Evolutionary conservation across 1,139 yeast species (phyloP).

Genomic region (Sugiyamaella pinicola): DNA sequence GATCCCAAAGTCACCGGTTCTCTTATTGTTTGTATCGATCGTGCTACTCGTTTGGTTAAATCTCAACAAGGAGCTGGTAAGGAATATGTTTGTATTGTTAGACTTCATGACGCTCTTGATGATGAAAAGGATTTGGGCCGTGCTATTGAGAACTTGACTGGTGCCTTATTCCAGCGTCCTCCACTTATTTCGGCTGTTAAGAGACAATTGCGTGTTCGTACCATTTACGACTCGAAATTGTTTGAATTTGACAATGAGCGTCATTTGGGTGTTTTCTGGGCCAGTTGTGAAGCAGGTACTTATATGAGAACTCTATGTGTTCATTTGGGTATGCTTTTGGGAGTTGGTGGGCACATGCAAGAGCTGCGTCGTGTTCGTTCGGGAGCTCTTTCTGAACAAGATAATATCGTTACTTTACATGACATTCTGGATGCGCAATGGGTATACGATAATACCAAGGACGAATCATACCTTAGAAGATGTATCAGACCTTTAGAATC

Average conservation of each 20-base stretch:
- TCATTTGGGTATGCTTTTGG: conserved; percentile 95
- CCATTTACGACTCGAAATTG: conserved; percentile 93
- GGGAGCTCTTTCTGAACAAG: conserved; percentile 90
- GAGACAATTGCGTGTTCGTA: conserved; percentile 97
- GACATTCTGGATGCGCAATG: conserved; percentile 98
- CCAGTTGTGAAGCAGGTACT: conserved; percentile 99
- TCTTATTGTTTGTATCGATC: conserved; percentile 94
- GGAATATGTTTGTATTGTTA: conserved; percentile 96
- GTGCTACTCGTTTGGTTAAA: conserved; percentile 97
- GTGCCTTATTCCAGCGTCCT: conserved; percentile 98
- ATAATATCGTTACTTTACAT: conserved; percentile 91
- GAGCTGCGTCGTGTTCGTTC: conserved; percentile 98
- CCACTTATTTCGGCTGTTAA: conserved; percentile 98
- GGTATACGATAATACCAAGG: conserved; percentile 95
- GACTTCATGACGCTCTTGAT: conserved; percentile 89
- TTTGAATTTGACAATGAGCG: conserved; percentile 96
- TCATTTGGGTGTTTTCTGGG: conserved; percentile 98
- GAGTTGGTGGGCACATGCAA: conserved; percentile 99
- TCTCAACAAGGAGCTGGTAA: conserved; percentile 99
- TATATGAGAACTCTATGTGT: conserved; percentile 99
- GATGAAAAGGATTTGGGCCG: conserved; percentile 90
- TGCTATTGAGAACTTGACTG: conserved; percentile 89
- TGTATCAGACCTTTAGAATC: conserved; percentile 96
- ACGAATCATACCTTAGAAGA: conserved; percentile 91
- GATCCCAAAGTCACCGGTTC: conserved; percentile 97